Evolutionary conservation across 2,329 filamentous ascomycete genomes (phyloP).

Genomic region (Davidsoniella virescens): DNA sequence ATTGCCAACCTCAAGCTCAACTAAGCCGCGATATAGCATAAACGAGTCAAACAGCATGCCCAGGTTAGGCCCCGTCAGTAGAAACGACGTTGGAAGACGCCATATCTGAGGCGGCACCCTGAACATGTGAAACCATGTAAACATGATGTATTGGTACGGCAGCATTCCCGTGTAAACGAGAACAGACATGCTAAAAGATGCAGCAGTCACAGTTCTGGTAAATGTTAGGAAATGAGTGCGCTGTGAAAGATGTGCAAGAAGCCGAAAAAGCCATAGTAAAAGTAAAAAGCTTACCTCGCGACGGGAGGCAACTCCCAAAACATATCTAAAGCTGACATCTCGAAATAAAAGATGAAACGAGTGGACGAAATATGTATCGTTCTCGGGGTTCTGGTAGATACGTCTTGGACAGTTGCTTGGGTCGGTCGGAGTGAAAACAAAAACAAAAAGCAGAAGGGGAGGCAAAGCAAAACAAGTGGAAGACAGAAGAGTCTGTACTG

Average conservation of each 20-base stretch:
- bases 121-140: conserved; percentile 34
- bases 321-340: conserved; percentile 17
- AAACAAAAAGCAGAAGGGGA: conserved; percentile 14
- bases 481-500: neutral
- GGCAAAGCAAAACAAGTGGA: neutral
- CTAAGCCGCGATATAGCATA: conserved; percentile 60
- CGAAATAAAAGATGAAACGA: conserved; percentile 12
- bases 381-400: neutral
- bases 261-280: no score
- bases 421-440: conserved; percentile 12
- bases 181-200: conserved; percentile 43
- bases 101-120: conserved; percentile 30
- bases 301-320: conserved; percentile 27
- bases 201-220: conserved; percentile 49
- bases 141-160: conserved; percentile 33
- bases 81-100: conserved; percentile 27
- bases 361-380: neutral
- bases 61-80: conserved; percentile 24
- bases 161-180: conserved; percentile 41
- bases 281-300: conserved; percentile 23
- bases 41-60: conserved; percentile 58
- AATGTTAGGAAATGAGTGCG: neutral
- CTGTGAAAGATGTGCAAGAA: neutral
- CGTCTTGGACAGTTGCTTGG: conserved; percentile 4
- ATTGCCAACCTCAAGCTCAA: conserved; percentile 54